Conservation (phyloP, 352 stramenopile genomes). For the Pythium pyrilobum region DNA sequence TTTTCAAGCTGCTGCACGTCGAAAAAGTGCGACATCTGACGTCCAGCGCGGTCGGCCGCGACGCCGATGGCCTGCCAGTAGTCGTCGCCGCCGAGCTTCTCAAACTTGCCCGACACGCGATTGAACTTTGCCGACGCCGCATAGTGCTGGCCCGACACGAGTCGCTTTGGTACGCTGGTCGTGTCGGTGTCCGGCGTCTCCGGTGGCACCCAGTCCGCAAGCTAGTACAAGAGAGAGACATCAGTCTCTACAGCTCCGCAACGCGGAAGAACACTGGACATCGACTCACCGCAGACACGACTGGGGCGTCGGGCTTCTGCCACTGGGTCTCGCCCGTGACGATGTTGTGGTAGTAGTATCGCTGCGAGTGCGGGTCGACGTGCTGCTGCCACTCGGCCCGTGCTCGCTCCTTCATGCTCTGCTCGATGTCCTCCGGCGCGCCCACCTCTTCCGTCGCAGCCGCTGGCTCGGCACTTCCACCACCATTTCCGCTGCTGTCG, state of each 20-base stretch:
- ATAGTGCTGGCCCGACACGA: conserved; percentile 65
- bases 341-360: conserved; percentile 84
- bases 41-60: conserved; percentile 60
- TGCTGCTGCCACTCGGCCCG: conserved; percentile 76
- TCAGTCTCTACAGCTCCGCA: background rate
- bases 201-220: conserved; percentile 74
- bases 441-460: background rate
- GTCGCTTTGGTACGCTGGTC: conserved; percentile 19
- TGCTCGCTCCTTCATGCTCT: conserved; percentile 19
- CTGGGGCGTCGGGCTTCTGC: conserved; percentile 57
- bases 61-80: conserved; percentile 61
- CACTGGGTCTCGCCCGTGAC: conserved; percentile 75
- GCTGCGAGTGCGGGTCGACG: conserved; percentile 69
- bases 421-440: conserved; percentile 14
- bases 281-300: conserved; percentile 69
- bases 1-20: conserved; percentile 71
- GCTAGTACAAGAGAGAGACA: conserved; percentile 24
- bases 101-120: conserved; percentile 65
- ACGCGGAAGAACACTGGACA: no score
- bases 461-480: background rate
- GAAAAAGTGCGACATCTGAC: conserved; percentile 87
- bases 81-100: conserved; percentile 55
- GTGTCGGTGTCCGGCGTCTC: conserved; percentile 27
- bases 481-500: conserved; percentile 19
- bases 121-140: conserved; percentile 72